Evolutionary conservation across 2,329 filamentous ascomycete genomes (phyloP).

Genomic region (Aureobasidium zeae): DNA sequence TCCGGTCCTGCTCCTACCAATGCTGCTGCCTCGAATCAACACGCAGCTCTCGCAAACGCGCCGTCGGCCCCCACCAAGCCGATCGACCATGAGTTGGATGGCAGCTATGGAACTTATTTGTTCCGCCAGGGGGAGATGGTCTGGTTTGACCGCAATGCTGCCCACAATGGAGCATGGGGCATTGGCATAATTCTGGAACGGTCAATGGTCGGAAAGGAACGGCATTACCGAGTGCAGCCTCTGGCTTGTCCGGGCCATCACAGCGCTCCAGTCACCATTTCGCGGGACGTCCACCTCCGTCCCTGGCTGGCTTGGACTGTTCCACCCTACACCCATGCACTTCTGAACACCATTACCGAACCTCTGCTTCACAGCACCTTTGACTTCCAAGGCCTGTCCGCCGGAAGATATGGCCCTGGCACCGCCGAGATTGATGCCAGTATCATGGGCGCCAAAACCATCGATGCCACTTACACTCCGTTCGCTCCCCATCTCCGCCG

Average conservation of each 20-base stretch:
- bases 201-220: constrained; percentile 25
- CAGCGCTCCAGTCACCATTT: constrained; percentile 30
- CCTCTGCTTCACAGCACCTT: constrained; percentile 40
- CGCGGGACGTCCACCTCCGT: constrained; percentile 39
- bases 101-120: constrained; percentile 39
- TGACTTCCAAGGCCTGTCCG: constrained; percentile 41
- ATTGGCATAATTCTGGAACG: constrained; percentile 43
- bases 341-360: constrained; percentile 32
- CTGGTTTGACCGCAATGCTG: constrained; percentile 46
- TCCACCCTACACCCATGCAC: constrained; percentile 40
- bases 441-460: constrained; percentile 47
- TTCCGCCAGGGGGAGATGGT: constrained; percentile 48
- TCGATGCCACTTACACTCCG: constrained; percentile 47
- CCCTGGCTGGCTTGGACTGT: constrained; percentile 52
- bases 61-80: constrained; percentile 17
- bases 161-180: constrained; percentile 44
- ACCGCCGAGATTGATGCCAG: constrained; percentile 48
- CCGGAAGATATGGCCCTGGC: constrained; percentile 37
- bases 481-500: constrained; percentile 39
- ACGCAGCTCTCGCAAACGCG: neutral
- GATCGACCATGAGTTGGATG: constrained; percentile 43
- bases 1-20: constrained; percentile 18
- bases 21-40: constrained; percentile 19
- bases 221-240: constrained; percentile 30
- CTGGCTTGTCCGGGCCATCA: constrained; percentile 29